A percentile compares a stretch with the other conserved stretches of the same genome.
phyloP scores from a whole-genome alignment of 1,284 basidiomycete genomes.

The Sporisorium scitamineum region DNA sequence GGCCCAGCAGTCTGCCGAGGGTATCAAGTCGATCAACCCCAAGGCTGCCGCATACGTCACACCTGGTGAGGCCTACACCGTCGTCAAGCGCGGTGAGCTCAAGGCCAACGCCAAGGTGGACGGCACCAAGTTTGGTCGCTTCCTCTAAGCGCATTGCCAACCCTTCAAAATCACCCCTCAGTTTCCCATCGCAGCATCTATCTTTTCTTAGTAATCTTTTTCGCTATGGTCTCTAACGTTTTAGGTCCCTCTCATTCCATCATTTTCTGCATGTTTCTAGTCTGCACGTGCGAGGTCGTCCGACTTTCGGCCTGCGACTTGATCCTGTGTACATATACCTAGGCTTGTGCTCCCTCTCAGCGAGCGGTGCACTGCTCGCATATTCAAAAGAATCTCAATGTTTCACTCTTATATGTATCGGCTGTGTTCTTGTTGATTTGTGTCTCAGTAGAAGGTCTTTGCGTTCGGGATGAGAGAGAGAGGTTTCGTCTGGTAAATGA shows the following conservation, averaged over 20 bases:
- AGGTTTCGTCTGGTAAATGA: too few species aligned
- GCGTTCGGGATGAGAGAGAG: too few species aligned
- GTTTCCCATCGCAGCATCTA: slow-evolving; percentile 20
- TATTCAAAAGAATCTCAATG: slow-evolving; percentile 13
- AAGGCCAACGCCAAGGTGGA: slow-evolving; percentile 53
- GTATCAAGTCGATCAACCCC: slow-evolving; percentile 41
- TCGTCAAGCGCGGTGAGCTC: slow-evolving; percentile 58
- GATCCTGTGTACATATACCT: slow-evolving; percentile 39
- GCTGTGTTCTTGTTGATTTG: background rate
- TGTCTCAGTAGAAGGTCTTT: too few species aligned
- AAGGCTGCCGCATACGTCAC: slow-evolving; percentile 60
- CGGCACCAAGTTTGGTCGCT: slow-evolving; percentile 51
- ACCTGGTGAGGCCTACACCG: slow-evolving; percentile 64
- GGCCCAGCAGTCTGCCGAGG: slow-evolving; percentile 44
- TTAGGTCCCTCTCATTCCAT: slow-evolving; percentile 15
- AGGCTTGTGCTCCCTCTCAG: slow-evolving; percentile 5
- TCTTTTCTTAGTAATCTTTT: slow-evolving; percentile 1
- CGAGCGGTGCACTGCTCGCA: slow-evolving; percentile 10
- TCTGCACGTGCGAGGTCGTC: slow-evolving; percentile 6
- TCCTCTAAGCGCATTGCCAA: slow-evolving; percentile 29
- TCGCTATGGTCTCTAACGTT: slow-evolving; percentile 6
- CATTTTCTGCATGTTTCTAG: slow-evolving; percentile 9
- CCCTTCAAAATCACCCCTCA: slow-evolving; percentile 1
- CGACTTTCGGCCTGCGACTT: slow-evolving; percentile 6
- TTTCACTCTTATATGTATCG: background rate